Evolutionary conservation across 257 asterid genomes (phyloP).

Genomic region (Solanum chiquidenum): DNA sequence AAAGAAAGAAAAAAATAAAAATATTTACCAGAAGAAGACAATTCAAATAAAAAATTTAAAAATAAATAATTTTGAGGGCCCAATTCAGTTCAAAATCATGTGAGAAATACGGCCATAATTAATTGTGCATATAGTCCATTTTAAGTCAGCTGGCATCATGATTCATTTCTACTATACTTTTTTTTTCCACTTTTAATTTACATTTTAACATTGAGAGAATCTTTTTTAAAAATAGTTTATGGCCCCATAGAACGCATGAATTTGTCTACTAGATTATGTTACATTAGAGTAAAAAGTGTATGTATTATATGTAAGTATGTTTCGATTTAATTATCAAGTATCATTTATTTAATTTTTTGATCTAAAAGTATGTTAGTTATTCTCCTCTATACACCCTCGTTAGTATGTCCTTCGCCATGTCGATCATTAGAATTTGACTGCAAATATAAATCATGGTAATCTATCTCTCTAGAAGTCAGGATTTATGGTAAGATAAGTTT

Average conservation of each 20-base stretch:
- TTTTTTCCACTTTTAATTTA: not conserved
- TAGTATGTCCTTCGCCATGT: too few species aligned
- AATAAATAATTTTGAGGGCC: not conserved
- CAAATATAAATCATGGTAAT: too few species aligned
- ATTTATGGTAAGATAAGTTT: not conserved
- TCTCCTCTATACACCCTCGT: too few species aligned
- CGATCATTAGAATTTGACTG: too few species aligned
- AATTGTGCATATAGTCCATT: not conserved
- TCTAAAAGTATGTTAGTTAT: too few species aligned
- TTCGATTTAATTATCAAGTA: not conserved
- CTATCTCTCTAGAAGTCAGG: not conserved
- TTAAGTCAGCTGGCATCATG: not conserved
- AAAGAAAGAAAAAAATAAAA: not conserved
- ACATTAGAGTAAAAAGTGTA: not conserved
- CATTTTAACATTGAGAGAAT: not conserved
- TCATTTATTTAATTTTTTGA: too few species aligned
- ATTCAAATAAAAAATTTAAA: not conserved
- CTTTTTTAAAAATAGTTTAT: not conserved
- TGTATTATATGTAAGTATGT: not conserved
- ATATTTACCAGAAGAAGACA: not conserved
- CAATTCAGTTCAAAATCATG: not conserved
- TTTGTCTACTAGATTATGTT: not conserved
- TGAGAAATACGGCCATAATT: not conserved
- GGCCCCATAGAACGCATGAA: not conserved
- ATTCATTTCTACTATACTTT: not conserved